A percentile compares a stretch with the other conserved stretches of the same genome.
These are phyloP conservation scores for Exophiala xenobiotica DNA, from an alignment of 2,329 filamentous ascomycete species.

Conservation along the genomic window DNA sequence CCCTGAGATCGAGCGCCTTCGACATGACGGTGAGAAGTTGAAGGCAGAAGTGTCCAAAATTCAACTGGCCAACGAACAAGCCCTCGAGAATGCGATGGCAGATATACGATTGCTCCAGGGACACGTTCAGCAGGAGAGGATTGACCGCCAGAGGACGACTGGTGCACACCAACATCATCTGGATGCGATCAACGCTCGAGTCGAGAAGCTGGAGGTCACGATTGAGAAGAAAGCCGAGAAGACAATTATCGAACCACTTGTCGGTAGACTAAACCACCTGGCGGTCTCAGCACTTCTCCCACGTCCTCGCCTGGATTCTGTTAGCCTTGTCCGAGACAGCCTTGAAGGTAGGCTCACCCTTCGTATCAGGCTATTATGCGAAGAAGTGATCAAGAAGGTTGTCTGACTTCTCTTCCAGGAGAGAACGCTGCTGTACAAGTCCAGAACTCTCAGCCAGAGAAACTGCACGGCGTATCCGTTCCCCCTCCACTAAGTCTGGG, in stretches of 20 bases:
- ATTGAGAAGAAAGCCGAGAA: conserved; percentile 13
- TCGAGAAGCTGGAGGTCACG: conserved; percentile 2
- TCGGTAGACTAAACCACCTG: conserved; percentile 1
- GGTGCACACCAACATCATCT: not conserved
- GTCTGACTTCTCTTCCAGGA: not conserved
- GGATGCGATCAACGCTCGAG: not conserved
- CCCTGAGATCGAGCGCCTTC: not conserved
- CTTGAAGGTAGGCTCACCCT: conserved; percentile 1
- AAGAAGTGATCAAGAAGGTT: too few species aligned
- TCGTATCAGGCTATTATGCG: too few species aligned
- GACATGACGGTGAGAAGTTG: not conserved
- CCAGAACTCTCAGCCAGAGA: conserved; percentile 9
- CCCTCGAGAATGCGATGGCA: not conserved
- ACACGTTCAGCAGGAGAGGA: not conserved
- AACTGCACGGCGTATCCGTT: not conserved
- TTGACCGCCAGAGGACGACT: not conserved
- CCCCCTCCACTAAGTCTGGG: not conserved
- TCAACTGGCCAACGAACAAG: not conserved
- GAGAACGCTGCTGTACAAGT: conserved; percentile 4
- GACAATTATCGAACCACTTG: conserved; percentile 4
- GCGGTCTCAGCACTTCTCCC: not conserved
- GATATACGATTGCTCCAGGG: not conserved
- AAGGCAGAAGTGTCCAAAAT: conserved; percentile 2
- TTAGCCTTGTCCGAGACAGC: conserved; percentile 14
- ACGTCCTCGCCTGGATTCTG: not conserved